phyloP scores from a whole-genome alignment of 2,329 filamentous ascomycete species.

The Aspergillus novofumigatus region DNA sequence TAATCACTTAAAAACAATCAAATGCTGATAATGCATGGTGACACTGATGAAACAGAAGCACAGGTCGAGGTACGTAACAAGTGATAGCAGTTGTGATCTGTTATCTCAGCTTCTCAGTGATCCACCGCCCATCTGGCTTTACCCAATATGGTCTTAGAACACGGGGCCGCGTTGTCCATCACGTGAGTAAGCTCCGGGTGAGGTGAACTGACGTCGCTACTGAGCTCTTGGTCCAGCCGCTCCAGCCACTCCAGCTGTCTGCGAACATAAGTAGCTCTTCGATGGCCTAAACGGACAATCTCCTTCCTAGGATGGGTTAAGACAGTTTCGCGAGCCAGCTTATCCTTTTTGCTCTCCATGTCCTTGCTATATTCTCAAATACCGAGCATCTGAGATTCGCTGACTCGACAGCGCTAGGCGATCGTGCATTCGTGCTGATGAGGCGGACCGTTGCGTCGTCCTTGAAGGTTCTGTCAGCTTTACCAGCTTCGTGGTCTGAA shows the following conservation, averaged over 20 bases:
- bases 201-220: neutral
- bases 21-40: neutral
- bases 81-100: neutral
- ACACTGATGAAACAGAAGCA: neutral
- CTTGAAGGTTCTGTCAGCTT: neutral
- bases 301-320: neutral
- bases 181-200: slow-evolving; percentile 6
- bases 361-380: neutral
- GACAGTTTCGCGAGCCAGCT: neutral
- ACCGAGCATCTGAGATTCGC: neutral
- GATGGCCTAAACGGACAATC: neutral
- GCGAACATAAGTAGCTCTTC: neutral
- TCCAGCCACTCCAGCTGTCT: neutral
- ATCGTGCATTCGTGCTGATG: neutral
- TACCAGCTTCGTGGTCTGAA: neutral
- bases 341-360: neutral
- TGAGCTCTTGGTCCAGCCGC: neutral
- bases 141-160: neutral
- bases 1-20: neutral
- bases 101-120: neutral
- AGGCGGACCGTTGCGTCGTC: neutral
- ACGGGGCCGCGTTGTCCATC: slow-evolving; percentile 8
- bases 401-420: neutral
- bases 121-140: neutral
- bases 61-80: neutral